These are phyloP conservation scores for Heliocybe sulcata DNA, from an alignment of 1,284 basidiomycete genomes.

Conservation along the genomic window DNA sequence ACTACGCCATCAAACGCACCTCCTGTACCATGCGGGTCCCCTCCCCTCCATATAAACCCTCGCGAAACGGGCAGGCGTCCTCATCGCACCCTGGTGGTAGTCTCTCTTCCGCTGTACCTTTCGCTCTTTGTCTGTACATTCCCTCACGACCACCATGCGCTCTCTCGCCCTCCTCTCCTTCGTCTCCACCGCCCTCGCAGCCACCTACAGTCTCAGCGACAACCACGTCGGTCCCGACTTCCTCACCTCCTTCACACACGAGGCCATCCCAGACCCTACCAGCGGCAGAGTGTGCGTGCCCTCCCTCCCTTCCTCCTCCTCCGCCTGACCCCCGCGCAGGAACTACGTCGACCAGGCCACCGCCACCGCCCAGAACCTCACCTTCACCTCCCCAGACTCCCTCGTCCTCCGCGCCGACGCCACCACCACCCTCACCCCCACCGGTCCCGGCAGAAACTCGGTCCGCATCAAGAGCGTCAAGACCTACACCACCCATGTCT, in stretches of 20 bases:
- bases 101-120: too few relatives aligned
- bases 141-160: too few relatives aligned
- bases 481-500: conserved; percentile 43
- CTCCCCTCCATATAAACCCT: too few relatives aligned
- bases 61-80: too few relatives aligned
- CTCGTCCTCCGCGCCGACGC: conserved; percentile 42
- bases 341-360: conserved; percentile 24
- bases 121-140: too few relatives aligned
- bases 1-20: too few relatives aligned
- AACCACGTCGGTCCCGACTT: not conserved
- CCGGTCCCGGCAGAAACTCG: conserved; percentile 50
- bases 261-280: not conserved
- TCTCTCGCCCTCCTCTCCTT: not conserved
- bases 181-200: not conserved
- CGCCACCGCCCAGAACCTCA: conserved; percentile 23
- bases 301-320: not conserved
- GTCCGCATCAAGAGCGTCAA: conserved; percentile 48
- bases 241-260: not conserved
- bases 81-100: too few relatives aligned
- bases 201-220: not conserved
- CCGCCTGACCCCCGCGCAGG: conserved; percentile 11
- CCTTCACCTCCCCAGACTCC: conserved; percentile 15
- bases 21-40: too few relatives aligned
- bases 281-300: not conserved
- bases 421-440: conserved; percentile 33